Evolutionary conservation across 331 rosid genomes (phyloP), one percentile per base, ranked within the genome.

Genomic region (Saraca asoca): DNA sequence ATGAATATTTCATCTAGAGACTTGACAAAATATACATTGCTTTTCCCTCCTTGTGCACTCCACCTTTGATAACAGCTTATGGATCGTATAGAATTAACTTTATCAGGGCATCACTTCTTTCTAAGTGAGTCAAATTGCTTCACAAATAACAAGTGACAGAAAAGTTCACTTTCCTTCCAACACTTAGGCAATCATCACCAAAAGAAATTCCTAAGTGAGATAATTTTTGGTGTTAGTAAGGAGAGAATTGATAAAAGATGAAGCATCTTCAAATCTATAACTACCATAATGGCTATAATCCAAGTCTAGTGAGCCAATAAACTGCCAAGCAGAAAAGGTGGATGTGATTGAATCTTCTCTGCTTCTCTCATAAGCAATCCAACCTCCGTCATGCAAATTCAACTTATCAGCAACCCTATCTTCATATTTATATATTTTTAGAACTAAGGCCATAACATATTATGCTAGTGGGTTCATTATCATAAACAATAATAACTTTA

Each of bases 391-490:
- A n/a, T n/a, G n/a, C n/a, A n/a, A n/a, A n/a, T 76, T 78, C 58
- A 78, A 70, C 73, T 75, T 88, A 73, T 83, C 87, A 14, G 87
- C 73, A 76, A 90, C 83, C 93, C 97, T 86, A 42, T 88, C 89
- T 18, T 79, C 86, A 24, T 94, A 76, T 29, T n/a, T n/a, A n/a
- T n/a, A n/a, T n/a, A n/a, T 94, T 86, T 81, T 79, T 94, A 35
- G 96, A 86, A 75, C 86, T 81, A 54, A 94, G 91, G 57, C 96
- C 97, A 68, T 90, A 88, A 16, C 93, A 87, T 75, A 94, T 90
- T 91, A n/a, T n/a, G n/a, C n/a, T n/a, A n/a, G n/a, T n/a, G n/a
- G n/a, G n/a, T n/a, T n/a, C n/a, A n/a, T n/a, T 75, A 75, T 94
- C 99, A 76, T 86, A 94, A 76, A 94, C 95, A 68, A 93, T 97